Evolutionary conservation across 116 monocot species (phyloP).

Genomic region (Dioscorea cayenensis): DNA sequence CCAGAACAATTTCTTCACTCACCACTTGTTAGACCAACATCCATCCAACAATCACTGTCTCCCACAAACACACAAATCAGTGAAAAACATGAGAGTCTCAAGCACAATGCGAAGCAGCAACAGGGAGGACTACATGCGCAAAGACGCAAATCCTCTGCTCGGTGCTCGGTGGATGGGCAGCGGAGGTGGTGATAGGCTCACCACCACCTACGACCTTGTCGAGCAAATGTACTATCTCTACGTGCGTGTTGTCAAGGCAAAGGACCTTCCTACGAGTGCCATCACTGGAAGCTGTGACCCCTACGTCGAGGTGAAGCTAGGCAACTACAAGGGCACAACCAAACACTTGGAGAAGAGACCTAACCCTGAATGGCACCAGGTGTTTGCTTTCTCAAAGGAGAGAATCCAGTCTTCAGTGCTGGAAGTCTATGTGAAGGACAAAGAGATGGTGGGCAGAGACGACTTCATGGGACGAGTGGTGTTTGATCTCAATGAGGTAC

Average conservation of each 20-base stretch:
- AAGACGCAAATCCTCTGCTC: background rate
- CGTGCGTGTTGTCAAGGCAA: slow-evolving; percentile 51
- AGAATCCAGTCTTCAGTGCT: slow-evolving; percentile 44
- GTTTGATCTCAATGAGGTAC: slow-evolving; percentile 59
- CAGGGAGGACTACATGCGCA: background rate
- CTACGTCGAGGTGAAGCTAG: slow-evolving; percentile 49
- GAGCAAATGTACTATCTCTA: slow-evolving; percentile 61
- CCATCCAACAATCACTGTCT: too few species aligned
- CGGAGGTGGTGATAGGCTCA: slow-evolving; percentile 20
- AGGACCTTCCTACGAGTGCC: slow-evolving; percentile 35
- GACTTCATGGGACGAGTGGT: slow-evolving; percentile 51
- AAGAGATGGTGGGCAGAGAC: slow-evolving; percentile 36
- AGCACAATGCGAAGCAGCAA: background rate
- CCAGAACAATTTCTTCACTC: too few species aligned
- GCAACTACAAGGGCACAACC: slow-evolving; percentile 61
- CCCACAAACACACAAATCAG: too few species aligned
- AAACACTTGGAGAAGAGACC: slow-evolving; percentile 43
- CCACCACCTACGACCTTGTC: slow-evolving; percentile 46
- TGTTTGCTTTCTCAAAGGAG: slow-evolving; percentile 58
- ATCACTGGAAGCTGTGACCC: slow-evolving; percentile 48
- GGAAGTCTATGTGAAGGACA: slow-evolving; percentile 49
- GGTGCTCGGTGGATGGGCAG: slow-evolving; percentile 12
- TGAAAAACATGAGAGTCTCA: background rate
- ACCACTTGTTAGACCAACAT: too few species aligned
- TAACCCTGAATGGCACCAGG: slow-evolving; percentile 52